A percentile compares a stretch with the other conserved stretches of the same genome.
Conservation (phyloP, 2,329 filamentous ascomycete genomes). For the Xylaria sp. region DNA sequence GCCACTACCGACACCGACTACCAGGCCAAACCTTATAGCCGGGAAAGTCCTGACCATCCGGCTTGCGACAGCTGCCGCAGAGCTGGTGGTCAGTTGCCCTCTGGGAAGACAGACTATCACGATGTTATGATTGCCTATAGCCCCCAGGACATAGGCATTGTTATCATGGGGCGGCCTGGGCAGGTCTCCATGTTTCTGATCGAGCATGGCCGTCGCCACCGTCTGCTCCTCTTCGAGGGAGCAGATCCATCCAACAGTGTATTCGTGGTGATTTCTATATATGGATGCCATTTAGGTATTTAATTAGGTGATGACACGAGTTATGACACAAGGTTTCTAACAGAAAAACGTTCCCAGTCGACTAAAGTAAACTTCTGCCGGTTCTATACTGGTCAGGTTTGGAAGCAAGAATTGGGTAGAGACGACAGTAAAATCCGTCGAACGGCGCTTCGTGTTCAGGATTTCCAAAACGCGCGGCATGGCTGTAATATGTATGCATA, state of each 20-base stretch:
- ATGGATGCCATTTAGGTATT: too few species aligned
- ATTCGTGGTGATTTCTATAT: too few species aligned
- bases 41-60: conserved; percentile 38
- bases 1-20: conserved; percentile 47
- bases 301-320: too few species aligned
- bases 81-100: conserved; percentile 37
- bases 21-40: conserved; percentile 41
- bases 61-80: conserved; percentile 38
- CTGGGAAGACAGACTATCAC: conserved; percentile 28
- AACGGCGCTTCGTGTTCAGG: too few species aligned
- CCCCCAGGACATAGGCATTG: conserved; percentile 28
- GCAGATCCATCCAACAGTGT: conserved; percentile 30
- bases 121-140: conserved; percentile 28
- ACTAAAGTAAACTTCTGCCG: too few species aligned
- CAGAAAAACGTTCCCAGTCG: too few species aligned
- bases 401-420: too few species aligned
- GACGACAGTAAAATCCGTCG: too few species aligned
- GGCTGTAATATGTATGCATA: too few species aligned
- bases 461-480: too few species aligned
- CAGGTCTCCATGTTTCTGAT: conserved; percentile 18
- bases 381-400: too few species aligned
- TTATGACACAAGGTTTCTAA: too few species aligned
- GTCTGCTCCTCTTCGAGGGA: conserved; percentile 24
- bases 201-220: conserved; percentile 27
- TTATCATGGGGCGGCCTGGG: conserved; percentile 11